Evolutionary conservation across 179 eudicot genomes (phyloP), one percentile per base, ranked within the genome.

Genomic region (Drosera spatulata): DNA sequence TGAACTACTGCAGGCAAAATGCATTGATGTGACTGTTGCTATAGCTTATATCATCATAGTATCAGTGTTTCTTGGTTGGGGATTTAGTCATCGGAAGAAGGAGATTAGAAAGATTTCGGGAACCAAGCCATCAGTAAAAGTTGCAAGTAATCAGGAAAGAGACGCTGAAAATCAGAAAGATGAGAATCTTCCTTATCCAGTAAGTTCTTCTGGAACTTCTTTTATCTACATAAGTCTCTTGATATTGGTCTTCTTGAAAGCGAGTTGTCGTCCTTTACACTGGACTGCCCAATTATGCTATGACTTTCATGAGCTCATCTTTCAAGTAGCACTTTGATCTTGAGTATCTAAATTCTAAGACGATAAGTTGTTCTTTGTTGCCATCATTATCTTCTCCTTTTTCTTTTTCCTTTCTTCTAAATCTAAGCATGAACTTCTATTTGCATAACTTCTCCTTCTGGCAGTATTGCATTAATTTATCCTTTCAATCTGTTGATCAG

Each of bases 51-150:
- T 94, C 56, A 62, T 82, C 55, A 69, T 85, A 67, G 79, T 84
- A 41, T 81, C 85, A 53, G 55, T 80, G 47, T 83, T 90, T 77
- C 82, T 91, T 59, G 95, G 99, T 60, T 94, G 99, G 97, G 91
- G 95, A 60, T 80, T 83, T 54, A 64, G 73, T 58, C 80, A 82
- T 64, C 85, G 71, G 67, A 90, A 84, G 79, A 75, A 69, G 68
- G 73, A 72, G 73, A 75, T 61, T 60, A 81, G 66, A 69, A 79
- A 83, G 3, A 78, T 52, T 63, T 68, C 82, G 56, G 75, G 85
- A 75, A 80, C 91, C 46, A 86, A 75, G 73, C 88, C 91, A 15
- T 53, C 83, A 64, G 53, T 77, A 55, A 90, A 77, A 81, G 85
- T 74, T 64, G 58, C 71, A 10, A 70, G 69, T 48, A 71, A 64